phyloP scores from a whole-genome alignment of 208 protist genomes.

The Trypanosoma caninum region DNA sequence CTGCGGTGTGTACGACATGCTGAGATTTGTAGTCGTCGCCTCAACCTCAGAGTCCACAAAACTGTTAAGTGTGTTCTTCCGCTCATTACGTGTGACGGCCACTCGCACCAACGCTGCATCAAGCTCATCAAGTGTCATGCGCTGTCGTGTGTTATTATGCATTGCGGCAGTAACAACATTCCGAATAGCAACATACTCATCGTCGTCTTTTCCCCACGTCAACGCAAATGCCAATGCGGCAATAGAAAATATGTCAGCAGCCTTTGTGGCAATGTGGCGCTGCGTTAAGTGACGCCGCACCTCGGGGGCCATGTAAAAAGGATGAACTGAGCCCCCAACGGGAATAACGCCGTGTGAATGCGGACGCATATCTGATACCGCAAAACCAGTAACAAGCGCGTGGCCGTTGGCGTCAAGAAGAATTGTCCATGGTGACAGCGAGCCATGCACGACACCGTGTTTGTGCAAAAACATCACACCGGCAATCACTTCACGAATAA shows the following conservation, averaged over 20 bases:
- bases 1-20: too few relatives aligned
- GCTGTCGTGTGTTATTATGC: conserved; percentile 26
- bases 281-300: background rate
- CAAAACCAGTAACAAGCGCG: conserved; percentile 24
- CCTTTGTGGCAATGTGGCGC: conserved; percentile 2
- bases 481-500: conserved; percentile 18
- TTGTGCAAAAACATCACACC: conserved; percentile 25
- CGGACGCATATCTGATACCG: conserved; percentile 5
- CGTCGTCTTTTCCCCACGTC: conserved; percentile 13
- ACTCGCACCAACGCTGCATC: too few relatives aligned
- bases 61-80: too few relatives aligned
- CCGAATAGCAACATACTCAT: conserved; percentile 4
- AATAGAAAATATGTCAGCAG: conserved; percentile 10
- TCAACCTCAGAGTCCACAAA: too few relatives aligned
- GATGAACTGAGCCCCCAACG: background rate
- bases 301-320: conserved; percentile 2
- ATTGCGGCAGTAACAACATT: conserved; percentile 28
- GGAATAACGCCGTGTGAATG: background rate
- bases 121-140: conserved; percentile 32
- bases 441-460: conserved; percentile 35
- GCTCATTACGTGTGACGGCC: too few relatives aligned
- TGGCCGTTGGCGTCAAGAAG: conserved; percentile 24
- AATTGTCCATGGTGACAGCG: conserved; percentile 52
- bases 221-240: conserved; percentile 3
- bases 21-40: too few relatives aligned